These are phyloP conservation scores for Entophlyctis luteolus DNA, from an alignment of 192 early-diverging fungal species.

Conservation along the genomic window DNA sequence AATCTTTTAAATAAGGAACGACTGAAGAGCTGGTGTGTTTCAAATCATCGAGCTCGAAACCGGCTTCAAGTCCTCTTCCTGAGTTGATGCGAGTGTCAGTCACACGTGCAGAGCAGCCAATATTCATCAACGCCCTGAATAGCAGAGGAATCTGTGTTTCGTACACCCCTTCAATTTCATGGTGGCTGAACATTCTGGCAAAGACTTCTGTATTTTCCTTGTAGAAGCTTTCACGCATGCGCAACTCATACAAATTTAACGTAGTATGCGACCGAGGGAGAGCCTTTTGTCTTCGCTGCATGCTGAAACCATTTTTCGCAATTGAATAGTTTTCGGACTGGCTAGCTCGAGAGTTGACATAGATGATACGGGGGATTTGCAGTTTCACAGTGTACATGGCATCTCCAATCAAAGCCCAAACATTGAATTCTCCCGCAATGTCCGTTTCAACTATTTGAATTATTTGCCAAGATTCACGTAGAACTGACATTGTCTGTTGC, in stretches of 20 bases:
- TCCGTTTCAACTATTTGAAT: constrained; percentile 82
- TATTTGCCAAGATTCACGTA: constrained; percentile 74
- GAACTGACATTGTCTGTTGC: constrained; percentile 61
- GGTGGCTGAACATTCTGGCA: constrained; percentile 76
- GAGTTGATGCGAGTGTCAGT: constrained; percentile 17
- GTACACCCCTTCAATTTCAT: constrained; percentile 88
- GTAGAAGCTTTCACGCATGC: constrained; percentile 77
- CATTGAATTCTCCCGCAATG: constrained; percentile 76
- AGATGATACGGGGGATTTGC: constrained; percentile 76
- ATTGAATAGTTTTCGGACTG: constrained; percentile 37
- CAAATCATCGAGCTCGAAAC: constrained; percentile 42
- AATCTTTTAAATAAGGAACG: constrained; percentile 33
- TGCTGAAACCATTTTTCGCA: constrained; percentile 12
- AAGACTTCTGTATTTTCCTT: constrained; percentile 69
- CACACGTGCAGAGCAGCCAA: constrained; percentile 62
- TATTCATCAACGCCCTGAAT: constrained; percentile 73
- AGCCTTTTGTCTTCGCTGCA: constrained; percentile 40
- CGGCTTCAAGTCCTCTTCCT: constrained; percentile 33
- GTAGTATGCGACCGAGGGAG: constrained; percentile 75
- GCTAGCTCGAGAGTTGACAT: constrained; percentile 70
- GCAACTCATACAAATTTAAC: constrained; percentile 72
- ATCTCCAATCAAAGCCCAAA: constrained; percentile 76
- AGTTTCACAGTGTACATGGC: constrained; percentile 69
- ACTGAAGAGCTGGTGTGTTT: constrained; percentile 24
- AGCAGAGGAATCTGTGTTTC: constrained; percentile 82